phyloP scores from a whole-genome alignment of 192 early-diverging fungal genomes.

The Jimgerdemannia flammicorona region DNA sequence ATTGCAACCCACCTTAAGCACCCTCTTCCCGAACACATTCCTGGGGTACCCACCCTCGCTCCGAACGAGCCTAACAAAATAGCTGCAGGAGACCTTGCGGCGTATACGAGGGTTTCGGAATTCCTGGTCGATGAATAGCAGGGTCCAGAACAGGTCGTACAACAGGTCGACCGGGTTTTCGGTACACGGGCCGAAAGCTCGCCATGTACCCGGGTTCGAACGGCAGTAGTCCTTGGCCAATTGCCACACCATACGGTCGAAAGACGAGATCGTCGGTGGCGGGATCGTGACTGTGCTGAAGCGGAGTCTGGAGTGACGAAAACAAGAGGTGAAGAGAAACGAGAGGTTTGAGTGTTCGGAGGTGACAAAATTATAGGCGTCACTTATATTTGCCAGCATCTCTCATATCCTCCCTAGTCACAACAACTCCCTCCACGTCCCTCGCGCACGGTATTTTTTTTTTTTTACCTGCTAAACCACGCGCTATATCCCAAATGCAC shows the following conservation, averaged over 20 bases:
- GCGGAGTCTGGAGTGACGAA: constrained; percentile 17
- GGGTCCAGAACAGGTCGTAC: constrained; percentile 22
- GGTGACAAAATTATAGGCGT: too few species aligned
- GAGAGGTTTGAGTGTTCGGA: too few species aligned
- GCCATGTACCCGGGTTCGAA: constrained; percentile 29
- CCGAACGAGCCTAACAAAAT: constrained; percentile 23
- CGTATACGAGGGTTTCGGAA: constrained; percentile 21
- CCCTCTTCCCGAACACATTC: constrained; percentile 27
- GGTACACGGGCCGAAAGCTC: constrained; percentile 18
- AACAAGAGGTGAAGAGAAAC: neutral
- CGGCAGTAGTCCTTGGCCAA: constrained; percentile 26
- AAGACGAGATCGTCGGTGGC: constrained; percentile 21
- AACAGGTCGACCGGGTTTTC: constrained; percentile 18
- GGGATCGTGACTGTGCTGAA: constrained; percentile 24
- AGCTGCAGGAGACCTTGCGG: constrained; percentile 27
- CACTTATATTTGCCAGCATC: too few species aligned
- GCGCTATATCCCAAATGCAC: too few species aligned
- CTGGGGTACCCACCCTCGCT: constrained; percentile 26
- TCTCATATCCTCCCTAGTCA: too few species aligned
- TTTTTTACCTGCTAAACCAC: too few species aligned
- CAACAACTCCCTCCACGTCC: too few species aligned
- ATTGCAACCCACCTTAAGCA: constrained; percentile 17
- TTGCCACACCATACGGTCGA: constrained; percentile 27
- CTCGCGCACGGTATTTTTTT: too few species aligned
- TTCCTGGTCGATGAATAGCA: constrained; percentile 33